A percentile compares a stretch with the other conserved stretches of the same genome.
Evolutionary conservation across 2,329 filamentous ascomycete species (phyloP).

Genomic region (Exophiala oligosperma): DNA sequence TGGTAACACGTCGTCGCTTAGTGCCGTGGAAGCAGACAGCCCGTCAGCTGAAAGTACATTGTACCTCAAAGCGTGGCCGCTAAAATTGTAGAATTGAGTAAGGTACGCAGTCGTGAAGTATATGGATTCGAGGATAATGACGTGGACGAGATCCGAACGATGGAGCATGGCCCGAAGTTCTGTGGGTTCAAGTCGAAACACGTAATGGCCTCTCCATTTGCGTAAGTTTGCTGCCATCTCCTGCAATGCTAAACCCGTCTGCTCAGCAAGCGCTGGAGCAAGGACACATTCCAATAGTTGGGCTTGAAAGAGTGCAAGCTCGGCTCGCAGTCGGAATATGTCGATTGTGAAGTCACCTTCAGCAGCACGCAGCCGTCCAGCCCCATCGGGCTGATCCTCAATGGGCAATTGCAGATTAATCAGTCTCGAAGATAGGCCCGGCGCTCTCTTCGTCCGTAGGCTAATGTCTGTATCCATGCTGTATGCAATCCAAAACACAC

Average conservation of each 20-base stretch:
- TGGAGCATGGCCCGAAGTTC: slow-evolving; percentile 11
- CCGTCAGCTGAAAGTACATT: slow-evolving; percentile 11
- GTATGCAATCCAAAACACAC: slow-evolving; percentile 75
- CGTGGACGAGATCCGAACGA: slow-evolving; percentile 20
- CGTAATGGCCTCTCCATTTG: slow-evolving; percentile 13
- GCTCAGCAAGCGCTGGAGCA: neutral
- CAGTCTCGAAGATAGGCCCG: slow-evolving; percentile 35
- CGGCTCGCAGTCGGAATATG: slow-evolving; percentile 86
- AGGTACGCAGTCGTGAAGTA: slow-evolving; percentile 11
- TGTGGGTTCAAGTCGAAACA: slow-evolving; percentile 9
- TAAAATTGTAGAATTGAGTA: neutral
- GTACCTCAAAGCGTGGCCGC: neutral
- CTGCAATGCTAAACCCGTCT: neutral
- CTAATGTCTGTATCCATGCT: slow-evolving; percentile 64
- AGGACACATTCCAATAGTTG: slow-evolving; percentile 11
- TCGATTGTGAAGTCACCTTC: slow-evolving; percentile 91
- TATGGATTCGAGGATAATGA: slow-evolving; percentile 16
- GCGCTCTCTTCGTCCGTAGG: slow-evolving; percentile 11
- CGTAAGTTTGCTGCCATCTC: slow-evolving; percentile 7
- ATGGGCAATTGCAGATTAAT: slow-evolving; percentile 96
- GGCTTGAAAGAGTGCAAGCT: slow-evolving; percentile 60
- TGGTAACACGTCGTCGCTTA: neutral
- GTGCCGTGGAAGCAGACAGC: slow-evolving; percentile 8
- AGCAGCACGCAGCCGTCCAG: slow-evolving; percentile 85
- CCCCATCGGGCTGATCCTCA: slow-evolving; percentile 82